These are phyloP conservation scores for Hebeloma cylindrosporum DNA, from an alignment of 768 basidiomycete species.

Conservation along the genomic window DNA sequence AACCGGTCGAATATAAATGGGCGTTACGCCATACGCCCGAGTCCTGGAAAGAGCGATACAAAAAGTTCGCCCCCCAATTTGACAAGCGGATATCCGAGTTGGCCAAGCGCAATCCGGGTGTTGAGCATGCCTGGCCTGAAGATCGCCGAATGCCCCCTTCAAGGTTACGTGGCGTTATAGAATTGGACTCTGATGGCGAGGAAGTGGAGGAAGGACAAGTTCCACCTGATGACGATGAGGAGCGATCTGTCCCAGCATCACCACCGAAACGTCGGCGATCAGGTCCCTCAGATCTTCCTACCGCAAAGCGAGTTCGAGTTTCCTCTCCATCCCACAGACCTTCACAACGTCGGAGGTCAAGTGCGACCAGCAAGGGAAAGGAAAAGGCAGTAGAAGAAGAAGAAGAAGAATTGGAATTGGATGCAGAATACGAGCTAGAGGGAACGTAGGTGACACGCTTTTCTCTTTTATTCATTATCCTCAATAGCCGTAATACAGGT, in stretches of 20 bases:
- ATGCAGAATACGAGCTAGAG: conserved; percentile 1
- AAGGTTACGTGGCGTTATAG: neutral
- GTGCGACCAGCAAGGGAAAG: conserved; percentile 7
- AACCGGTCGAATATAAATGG: conserved; percentile 36
- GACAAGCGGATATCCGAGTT: conserved; percentile 34
- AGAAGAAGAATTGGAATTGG: conserved; percentile 10
- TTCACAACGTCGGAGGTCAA: neutral
- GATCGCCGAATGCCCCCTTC: conserved; percentile 17
- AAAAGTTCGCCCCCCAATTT: conserved; percentile 34
- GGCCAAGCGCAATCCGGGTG: conserved; percentile 25
- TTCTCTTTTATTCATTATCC: neutral
- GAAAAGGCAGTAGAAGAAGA: conserved; percentile 7
- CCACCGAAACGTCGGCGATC: conserved; percentile 8
- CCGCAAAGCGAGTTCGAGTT: conserved; percentile 5
- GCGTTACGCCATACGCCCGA: conserved; percentile 40
- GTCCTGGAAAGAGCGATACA: conserved; percentile 52
- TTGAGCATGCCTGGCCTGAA: conserved; percentile 27
- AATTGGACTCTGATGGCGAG: conserved; percentile 5
- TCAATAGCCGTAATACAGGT: too few species aligned
- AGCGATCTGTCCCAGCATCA: neutral
- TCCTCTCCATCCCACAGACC: neutral
- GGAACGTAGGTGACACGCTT: neutral
- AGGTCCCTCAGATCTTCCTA: conserved; percentile 1
- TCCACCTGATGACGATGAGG: conserved; percentile 7
- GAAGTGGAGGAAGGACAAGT: conserved; percentile 14